phyloP scores from a whole-genome alignment of 208 protist genomes.

The Leptomonas pyrrhocoris region DNA sequence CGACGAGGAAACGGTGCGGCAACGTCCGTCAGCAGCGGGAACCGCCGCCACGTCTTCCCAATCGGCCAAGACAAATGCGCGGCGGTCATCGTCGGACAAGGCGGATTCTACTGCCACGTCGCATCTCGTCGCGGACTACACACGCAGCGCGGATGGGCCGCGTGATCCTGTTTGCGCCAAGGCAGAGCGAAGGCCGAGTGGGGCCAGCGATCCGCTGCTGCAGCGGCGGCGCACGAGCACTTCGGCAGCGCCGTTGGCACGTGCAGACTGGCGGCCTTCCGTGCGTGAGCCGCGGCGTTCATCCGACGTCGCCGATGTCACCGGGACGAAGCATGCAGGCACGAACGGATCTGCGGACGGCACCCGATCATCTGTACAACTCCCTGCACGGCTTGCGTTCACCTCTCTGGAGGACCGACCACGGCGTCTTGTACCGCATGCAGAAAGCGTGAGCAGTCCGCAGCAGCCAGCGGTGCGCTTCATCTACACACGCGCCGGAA shows the following conservation, averaged over 20 bases:
- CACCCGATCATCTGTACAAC: not conserved
- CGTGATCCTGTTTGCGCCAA: not conserved
- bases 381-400: not conserved
- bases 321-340: no score
- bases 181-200: not conserved
- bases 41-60: not conserved
- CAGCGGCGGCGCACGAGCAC: slow-evolving; percentile 3
- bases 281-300: not conserved
- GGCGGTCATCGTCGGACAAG: not conserved
- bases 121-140: not conserved
- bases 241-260: not conserved
- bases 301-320: not conserved
- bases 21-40: not conserved
- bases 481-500: slow-evolving; percentile 21
- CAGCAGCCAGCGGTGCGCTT: slow-evolving; percentile 7
- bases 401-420: not conserved
- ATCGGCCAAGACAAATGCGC: not conserved
- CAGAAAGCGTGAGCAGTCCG: not conserved
- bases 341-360: not conserved
- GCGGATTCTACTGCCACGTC: not conserved
- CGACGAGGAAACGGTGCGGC: not conserved
- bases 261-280: not conserved
- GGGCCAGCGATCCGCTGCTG: not conserved
- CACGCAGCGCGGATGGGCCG: not conserved
- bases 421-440: not conserved